A percentile compares a stretch with the other conserved stretches of the same genome.
Conservation (phyloP, 2,329 filamentous ascomycete species). For the Xylaria digitata region DNA sequence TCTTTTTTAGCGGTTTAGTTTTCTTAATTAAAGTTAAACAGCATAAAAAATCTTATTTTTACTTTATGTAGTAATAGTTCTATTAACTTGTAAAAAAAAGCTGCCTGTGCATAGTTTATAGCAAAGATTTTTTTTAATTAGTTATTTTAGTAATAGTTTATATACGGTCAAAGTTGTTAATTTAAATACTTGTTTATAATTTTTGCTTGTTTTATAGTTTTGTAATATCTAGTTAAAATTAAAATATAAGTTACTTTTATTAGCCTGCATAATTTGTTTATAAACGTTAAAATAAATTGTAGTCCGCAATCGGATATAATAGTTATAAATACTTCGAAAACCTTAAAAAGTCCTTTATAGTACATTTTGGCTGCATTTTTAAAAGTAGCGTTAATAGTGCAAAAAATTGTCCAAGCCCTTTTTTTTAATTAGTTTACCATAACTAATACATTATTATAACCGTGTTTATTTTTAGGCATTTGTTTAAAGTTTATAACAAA, state of each 20-base stretch:
- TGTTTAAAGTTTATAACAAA: too few species aligned
- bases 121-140: too few species aligned
- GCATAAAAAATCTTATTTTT: background rate
- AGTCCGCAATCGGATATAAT: too few species aligned
- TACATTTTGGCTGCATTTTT: background rate
- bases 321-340: too few species aligned
- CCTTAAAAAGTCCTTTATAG: too few species aligned
- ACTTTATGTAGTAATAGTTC: background rate
- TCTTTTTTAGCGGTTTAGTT: background rate
- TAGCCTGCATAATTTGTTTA: too few species aligned
- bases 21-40: background rate
- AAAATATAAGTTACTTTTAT: too few species aligned
- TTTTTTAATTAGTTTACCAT: background rate
- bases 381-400: too few species aligned
- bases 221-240: background rate
- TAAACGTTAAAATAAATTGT: too few species aligned
- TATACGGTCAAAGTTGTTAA: background rate
- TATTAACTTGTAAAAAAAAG: background rate
- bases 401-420: too few species aligned
- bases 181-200: too few species aligned
- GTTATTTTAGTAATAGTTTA: constrained; percentile 8
- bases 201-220: too few species aligned
- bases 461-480: background rate
- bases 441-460: background rate
- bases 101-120: background rate